A percentile compares a stretch with the other conserved stretches of the same genome.
Conservation (phyloP, 1,139 yeast species). For the Geotrichum europaeum region DNA sequence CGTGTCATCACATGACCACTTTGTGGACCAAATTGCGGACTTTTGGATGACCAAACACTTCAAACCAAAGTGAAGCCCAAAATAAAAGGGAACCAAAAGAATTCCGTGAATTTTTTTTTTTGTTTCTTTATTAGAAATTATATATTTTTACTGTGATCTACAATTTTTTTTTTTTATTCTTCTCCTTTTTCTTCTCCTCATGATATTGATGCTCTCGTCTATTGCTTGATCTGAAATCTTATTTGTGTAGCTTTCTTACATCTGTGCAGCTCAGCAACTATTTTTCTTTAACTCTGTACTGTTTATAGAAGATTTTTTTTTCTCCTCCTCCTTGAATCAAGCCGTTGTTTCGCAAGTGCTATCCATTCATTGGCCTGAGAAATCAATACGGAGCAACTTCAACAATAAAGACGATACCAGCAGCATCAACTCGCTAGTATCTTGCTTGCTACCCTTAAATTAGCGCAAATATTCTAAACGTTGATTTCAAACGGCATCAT, state of each 20-base stretch:
- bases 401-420: not conserved
- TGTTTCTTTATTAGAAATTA: not conserved
- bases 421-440: too few species aligned
- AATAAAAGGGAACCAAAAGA: not conserved
- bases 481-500: conserved; percentile 21
- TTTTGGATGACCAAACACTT: not conserved
- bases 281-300: not conserved
- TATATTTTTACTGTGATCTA: not conserved
- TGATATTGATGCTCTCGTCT: too few species aligned
- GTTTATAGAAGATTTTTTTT: not conserved
- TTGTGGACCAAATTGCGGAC: not conserved
- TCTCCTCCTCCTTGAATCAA: not conserved
- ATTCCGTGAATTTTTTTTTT: not conserved
- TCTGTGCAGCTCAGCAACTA: not conserved
- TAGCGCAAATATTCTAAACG: not conserved
- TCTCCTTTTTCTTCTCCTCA: not conserved
- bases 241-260: too few species aligned
- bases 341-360: not conserved
- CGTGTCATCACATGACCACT: not conserved
- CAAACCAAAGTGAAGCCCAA: not conserved
- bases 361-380: not conserved
- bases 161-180: not conserved
- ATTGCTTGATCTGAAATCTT: too few species aligned
- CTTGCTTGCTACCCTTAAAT: not conserved
- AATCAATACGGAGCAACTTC: not conserved